Evolutionary conservation across 2,329 filamentous ascomycete genomes (phyloP), one percentile per base, ranked within the genome.

Genomic region (Aspergillus unguis): DNA sequence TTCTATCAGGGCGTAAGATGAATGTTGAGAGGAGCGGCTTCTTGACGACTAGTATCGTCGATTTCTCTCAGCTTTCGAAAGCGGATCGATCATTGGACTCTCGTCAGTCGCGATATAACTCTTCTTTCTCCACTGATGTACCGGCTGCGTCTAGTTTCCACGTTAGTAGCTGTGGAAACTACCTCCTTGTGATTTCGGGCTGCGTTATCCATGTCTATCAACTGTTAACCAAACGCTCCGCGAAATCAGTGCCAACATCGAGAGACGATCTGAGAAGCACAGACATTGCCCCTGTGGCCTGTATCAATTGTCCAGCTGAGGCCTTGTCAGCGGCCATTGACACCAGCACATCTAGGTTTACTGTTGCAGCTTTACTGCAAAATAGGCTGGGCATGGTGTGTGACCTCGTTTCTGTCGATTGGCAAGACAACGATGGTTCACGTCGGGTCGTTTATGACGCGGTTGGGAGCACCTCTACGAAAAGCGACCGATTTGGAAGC

Each of bases 301-400:
- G 71, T 37, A 76, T 87, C 8, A 63, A 77, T 10, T 86, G 84
- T 59, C 82, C 82, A 9, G 72, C 75, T 11, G 71, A 77, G 41
- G 79, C 86, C 2, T 64, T 87, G 5, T 77, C 79, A 3, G 80
- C 83, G 59, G 82, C 81, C 56, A 85, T 87, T 77, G 83, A 87
- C 63, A 82, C 81, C 0, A 84, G 79, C 4, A 77, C 75, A 2
- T 71, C 78, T 6, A 74, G 77, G 40, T 75, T 81, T 58, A 76
- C 81, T 5, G 71, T 86, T 47, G 84, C 83, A 11, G 77, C 81
- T 29, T 70, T 87, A 6, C 71, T 87, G 43, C 77, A 82, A 55
- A 82, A 81, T 5, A 78, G 84, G 2, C 75, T 82, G 63, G 84
- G 83, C 3, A 75, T 86, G 63, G 76, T 87, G 1, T 85, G 78